Conservation (phyloP, 306 rosid species). For the Astragalus membranaceus region DNA sequence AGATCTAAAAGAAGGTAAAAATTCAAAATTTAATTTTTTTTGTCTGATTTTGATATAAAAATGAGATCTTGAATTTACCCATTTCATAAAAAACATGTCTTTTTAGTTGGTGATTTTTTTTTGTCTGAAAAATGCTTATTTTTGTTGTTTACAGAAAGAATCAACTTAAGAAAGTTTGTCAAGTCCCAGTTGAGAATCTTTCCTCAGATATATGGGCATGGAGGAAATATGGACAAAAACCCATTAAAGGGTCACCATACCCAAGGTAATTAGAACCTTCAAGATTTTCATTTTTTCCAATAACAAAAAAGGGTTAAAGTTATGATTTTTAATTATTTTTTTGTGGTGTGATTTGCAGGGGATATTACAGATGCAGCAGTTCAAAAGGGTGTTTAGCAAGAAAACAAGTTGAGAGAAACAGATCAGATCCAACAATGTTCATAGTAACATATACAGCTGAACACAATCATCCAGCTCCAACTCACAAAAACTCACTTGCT, state of each 20-base stretch:
- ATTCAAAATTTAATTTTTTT: neutral
- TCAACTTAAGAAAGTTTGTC: constrained; percentile 79
- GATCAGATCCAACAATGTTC: constrained; percentile 92
- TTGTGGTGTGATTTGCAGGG: constrained; percentile 42
- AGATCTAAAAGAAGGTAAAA: constrained; percentile 79
- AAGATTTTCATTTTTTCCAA: neutral
- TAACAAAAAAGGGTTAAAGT: neutral
- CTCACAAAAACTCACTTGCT: constrained; percentile 93
- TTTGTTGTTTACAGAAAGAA: constrained; percentile 55
- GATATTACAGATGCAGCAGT: constrained; percentile 94
- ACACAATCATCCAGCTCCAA: constrained; percentile 96
- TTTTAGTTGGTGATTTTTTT: neutral
- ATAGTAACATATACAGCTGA: constrained; percentile 88
- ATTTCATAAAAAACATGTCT: neutral
- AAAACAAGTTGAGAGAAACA: constrained; percentile 88
- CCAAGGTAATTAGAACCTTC: constrained; percentile 55
- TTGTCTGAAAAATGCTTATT: neutral
- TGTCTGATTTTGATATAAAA: neutral
- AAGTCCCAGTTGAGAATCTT: constrained; percentile 78
- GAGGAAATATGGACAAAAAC: constrained; percentile 97
- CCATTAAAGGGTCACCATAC: constrained; percentile 96
- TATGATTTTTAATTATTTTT: neutral
- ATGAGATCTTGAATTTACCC: constrained; percentile 8
- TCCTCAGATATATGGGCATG: constrained; percentile 98
- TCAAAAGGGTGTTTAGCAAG: constrained; percentile 97